phyloP scores from a whole-genome alignment of 495 filamentous ascomycete genomes.

The Neurospora sp. region DNA sequence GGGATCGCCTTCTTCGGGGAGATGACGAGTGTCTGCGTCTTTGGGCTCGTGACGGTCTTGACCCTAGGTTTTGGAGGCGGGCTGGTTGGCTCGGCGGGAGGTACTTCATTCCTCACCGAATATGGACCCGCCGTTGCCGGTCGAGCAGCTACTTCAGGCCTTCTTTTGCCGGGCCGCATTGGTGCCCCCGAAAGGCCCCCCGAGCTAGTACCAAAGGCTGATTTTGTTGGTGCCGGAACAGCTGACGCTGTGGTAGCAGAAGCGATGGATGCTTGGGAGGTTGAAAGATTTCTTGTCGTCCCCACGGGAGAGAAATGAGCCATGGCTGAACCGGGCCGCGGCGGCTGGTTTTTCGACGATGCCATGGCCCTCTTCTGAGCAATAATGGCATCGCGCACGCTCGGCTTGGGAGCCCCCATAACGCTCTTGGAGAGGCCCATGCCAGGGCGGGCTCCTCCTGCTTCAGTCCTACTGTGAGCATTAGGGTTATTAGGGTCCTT shows the following conservation, averaged over 20 bases:
- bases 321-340: slow-evolving; percentile 69
- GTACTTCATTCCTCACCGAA: slow-evolving; percentile 40
- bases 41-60: slow-evolving; percentile 28
- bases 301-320: slow-evolving; percentile 50
- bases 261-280: slow-evolving; percentile 30
- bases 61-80: slow-evolving; percentile 24
- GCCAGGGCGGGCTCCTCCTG: slow-evolving; percentile 37
- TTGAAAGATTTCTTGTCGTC: slow-evolving; percentile 33
- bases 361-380: slow-evolving; percentile 64
- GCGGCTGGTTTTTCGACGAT: slow-evolving; percentile 45
- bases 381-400: slow-evolving; percentile 62
- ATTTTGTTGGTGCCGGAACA: slow-evolving; percentile 32
- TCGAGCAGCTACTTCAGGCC: slow-evolving; percentile 39
- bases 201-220: slow-evolving; percentile 25
- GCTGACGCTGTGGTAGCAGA: slow-evolving; percentile 20
- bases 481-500: slow-evolving; percentile 76
- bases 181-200: slow-evolving; percentile 47
- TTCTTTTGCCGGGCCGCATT: slow-evolving; percentile 41
- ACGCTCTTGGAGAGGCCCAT: slow-evolving; percentile 50
- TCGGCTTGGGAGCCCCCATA: slow-evolving; percentile 48
- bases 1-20: slow-evolving; percentile 37
- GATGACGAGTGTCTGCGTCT: slow-evolving; percentile 20
- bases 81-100: slow-evolving; percentile 31
- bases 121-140: slow-evolving; percentile 50
- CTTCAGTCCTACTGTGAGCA: slow-evolving; percentile 42